Conservation (phyloP, 192 early-diverging fungal species). For the Kickxella alabastrina region DNA sequence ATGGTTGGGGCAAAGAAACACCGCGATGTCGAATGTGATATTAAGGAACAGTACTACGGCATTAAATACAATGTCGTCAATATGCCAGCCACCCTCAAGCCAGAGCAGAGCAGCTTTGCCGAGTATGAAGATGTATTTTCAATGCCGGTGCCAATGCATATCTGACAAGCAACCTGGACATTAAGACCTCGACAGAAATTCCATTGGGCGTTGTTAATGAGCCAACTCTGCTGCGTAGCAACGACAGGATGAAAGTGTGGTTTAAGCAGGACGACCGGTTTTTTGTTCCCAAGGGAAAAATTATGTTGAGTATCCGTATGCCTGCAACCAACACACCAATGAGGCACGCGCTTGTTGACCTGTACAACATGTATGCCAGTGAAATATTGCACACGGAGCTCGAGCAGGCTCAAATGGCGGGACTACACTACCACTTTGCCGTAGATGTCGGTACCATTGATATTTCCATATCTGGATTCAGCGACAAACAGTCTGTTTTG, state of each 20-base stretch:
- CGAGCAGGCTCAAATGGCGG: constrained; percentile 75
- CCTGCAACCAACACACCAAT: constrained; percentile 36
- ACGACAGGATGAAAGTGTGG: constrained; percentile 63
- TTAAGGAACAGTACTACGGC: constrained; percentile 71
- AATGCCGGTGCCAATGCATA: too few relatives aligned
- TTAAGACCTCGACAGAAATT: too few relatives aligned
- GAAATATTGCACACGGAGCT: constrained; percentile 75
- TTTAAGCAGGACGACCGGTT: constrained; percentile 89
- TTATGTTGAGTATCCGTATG: constrained; percentile 58
- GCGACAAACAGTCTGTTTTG: constrained; percentile 69
- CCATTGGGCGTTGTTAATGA: too few relatives aligned
- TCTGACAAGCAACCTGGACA: too few relatives aligned
- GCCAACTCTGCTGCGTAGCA: constrained; percentile 12
- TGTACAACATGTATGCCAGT: constrained; percentile 66
- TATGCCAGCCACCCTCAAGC: constrained; percentile 47
- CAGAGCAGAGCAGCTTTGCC: too few relatives aligned
- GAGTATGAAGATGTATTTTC: too few relatives aligned
- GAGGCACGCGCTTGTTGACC: constrained; percentile 55
- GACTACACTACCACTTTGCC: constrained; percentile 60
- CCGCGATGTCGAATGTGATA: constrained; percentile 15
- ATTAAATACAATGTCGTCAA: constrained; percentile 64
- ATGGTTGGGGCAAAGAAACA: constrained; percentile 37
- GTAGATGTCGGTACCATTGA: constrained; percentile 57
- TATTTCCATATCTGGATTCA: constrained; percentile 72
- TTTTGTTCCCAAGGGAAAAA: constrained; percentile 74